Base-by-base conservation (phyloP, 192 early-diverging fungal species). In the Coemansia sp. region DNA sequence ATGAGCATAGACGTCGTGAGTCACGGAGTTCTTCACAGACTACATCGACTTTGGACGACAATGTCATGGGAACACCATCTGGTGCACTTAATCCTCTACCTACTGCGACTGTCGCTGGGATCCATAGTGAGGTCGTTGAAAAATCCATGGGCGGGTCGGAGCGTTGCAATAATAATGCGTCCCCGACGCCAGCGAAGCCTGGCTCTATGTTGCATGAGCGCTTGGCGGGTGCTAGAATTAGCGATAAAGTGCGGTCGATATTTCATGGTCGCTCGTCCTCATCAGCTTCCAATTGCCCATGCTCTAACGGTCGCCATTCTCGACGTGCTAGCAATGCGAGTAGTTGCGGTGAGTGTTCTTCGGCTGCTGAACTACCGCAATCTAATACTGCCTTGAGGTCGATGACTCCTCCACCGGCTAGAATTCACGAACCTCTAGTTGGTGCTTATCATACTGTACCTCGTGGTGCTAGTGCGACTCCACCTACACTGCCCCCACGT, bases 211-310 rank as follows among this genome's bases (percentile, higher is more conserved):
- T 70, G 7, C 68, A 66, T 30, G 68, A 70, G n/a, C 21, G 59
- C 4, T 38, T 76, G 19, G 53, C 67, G 14, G 34, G 38, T 1
- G 44, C 25, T 58, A 66, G 62, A 34, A 47, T 77, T 18, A 53
- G 63, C 1, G 68, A 71, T 28, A 77, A 77, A 18, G 57, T 77
- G 54, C 74, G 74, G 18, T 67, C 74, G 18, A 71, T 77, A 4
- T 77, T 77, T 49, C 74, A 77, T 52, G 18, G 52, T 22, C 68
- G 68, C 26, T 50, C 68, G 5, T 51, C 59, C 14, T 67, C 60
- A 5, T 32, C 60, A 2, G 47, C 54, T 18, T 41, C 62, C 10
- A 38, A 9, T 9, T 38, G 34, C 10, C 34, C 1, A 9, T 38
- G 34, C 34, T 12, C 34, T 12, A 38, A 9, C 8, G 34, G 34